These are phyloP conservation scores for Daldinia loculata DNA, from an alignment of 495 filamentous ascomycete species.

Conservation along the genomic window DNA sequence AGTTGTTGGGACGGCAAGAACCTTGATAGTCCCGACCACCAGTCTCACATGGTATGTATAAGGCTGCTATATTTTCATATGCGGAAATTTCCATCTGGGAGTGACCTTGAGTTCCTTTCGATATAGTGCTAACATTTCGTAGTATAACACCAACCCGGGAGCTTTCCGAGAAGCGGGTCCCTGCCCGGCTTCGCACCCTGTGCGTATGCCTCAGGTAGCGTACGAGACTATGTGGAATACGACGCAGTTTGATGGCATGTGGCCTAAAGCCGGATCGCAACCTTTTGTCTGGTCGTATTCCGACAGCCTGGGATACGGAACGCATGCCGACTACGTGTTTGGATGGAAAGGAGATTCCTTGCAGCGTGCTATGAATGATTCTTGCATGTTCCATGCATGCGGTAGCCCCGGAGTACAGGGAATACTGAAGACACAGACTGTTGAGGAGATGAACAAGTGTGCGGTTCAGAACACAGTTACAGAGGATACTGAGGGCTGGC, in stretches of 20 bases:
- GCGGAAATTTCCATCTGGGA: no score
- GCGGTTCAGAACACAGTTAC: constrained; percentile 50
- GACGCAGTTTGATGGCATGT: constrained; percentile 52
- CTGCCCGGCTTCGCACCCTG: constrained; percentile 60
- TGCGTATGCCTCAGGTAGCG: constrained; percentile 57
- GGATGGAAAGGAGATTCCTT: constrained; percentile 57
- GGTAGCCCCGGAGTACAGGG: constrained; percentile 49
- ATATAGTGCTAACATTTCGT: not conserved
- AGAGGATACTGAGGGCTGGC: constrained; percentile 54
- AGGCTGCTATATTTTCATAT: not conserved
- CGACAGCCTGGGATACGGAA: constrained; percentile 55
- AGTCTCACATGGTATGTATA: constrained; percentile 54
- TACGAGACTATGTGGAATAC: constrained; percentile 64
- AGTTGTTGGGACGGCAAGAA: constrained; percentile 66
- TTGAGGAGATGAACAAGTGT: constrained; percentile 56
- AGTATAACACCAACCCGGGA: constrained; percentile 48
- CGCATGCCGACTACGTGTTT: constrained; percentile 58
- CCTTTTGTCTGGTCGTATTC: constrained; percentile 58
- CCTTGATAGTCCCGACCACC: constrained; percentile 63
- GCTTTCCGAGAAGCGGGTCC: constrained; percentile 51
- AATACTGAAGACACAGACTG: constrained; percentile 53
- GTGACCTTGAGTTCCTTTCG: not conserved
- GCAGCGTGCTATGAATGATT: constrained; percentile 54
- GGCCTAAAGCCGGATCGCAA: constrained; percentile 54
- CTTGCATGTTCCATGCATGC: constrained; percentile 56